Percentiles rank a stretch among this genome's conserved stretches.
phyloP scores from a whole-genome alignment of 2,329 filamentous ascomycete species.

The Neopestalotiopsis rosae region DNA sequence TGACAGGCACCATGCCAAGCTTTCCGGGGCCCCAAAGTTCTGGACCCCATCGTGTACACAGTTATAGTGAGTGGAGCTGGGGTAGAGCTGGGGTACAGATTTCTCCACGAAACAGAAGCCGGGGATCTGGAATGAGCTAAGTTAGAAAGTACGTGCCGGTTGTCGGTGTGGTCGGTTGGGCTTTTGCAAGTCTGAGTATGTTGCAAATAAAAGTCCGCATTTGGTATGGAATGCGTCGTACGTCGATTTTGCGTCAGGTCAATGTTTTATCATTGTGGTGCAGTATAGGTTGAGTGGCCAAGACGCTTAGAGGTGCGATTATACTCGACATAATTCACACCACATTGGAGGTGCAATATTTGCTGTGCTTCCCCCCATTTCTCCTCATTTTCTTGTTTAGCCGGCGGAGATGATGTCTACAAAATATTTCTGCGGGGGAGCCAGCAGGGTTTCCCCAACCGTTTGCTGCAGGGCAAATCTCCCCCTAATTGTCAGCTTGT shows the following conservation, averaged over 20 bases:
- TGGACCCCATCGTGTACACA: not conserved
- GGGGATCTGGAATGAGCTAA: not conserved
- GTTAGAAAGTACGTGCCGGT: not conserved
- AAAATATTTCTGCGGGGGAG: slow-evolving; percentile 7
- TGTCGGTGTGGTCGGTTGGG: not conserved
- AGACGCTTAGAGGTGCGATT: not conserved
- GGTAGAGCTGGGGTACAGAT: not conserved
- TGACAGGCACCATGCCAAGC: slow-evolving; percentile 6
- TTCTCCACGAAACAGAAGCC: slow-evolving; percentile 15
- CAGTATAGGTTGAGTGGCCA: not conserved
- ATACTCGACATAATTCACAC: not conserved
- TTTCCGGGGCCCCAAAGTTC: not conserved
- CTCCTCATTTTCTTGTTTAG: not conserved
- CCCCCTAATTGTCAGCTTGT: not conserved
- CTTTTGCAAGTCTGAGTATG: not conserved
- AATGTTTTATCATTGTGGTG: not conserved
- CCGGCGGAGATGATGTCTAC: not conserved
- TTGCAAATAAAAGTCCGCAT: not conserved
- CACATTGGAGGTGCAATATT: not conserved
- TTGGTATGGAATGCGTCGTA: not conserved
- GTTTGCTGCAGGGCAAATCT: not conserved
- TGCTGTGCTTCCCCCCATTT: not conserved
- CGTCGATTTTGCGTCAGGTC: not conserved
- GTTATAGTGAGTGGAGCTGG: slow-evolving; percentile 14
- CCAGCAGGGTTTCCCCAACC: slow-evolving; percentile 3